Percentiles rank a stretch among this genome's conserved stretches.
phyloP scores from a whole-genome alignment of 495 filamentous ascomycete species.

The Neurospora intermedia region DNA sequence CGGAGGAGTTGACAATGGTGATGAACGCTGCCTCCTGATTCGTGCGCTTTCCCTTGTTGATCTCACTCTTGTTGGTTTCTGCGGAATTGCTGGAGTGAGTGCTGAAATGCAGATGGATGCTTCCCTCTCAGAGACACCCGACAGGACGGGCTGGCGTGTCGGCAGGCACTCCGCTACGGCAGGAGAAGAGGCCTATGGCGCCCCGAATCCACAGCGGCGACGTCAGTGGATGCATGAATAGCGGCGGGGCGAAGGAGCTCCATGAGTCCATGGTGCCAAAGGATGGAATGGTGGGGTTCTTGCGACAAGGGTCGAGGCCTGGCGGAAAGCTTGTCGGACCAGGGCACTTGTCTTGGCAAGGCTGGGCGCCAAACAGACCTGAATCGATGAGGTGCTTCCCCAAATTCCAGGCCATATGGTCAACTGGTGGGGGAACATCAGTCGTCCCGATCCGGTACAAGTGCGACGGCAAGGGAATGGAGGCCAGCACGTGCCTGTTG shows the following conservation, averaged over 20 bases:
- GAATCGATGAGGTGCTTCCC: background rate
- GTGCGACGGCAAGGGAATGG: background rate
- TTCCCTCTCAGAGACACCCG: background rate
- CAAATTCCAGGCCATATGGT: background rate
- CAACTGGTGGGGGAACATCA: background rate
- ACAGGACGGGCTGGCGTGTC: background rate
- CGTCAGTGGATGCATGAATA: background rate
- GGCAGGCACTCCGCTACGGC: background rate
- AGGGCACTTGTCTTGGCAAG: background rate
- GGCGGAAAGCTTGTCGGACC: background rate
- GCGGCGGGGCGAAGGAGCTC: background rate
- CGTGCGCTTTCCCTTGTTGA: background rate
- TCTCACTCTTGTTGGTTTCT: background rate
- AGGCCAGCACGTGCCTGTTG: background rate
- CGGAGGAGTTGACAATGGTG: background rate
- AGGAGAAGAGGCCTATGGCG: background rate
- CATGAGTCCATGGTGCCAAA: background rate
- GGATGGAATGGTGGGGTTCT: background rate
- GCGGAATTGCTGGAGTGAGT: background rate
- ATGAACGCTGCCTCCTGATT: background rate
- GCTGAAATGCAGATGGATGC: background rate
- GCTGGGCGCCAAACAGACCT: background rate
- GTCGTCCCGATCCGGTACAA: background rate
- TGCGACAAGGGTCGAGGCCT: background rate
- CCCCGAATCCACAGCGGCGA: background rate